A percentile compares a stretch with the other conserved stretches of the same genome.
These are phyloP conservation scores for Termitomyces sp. DNA, from an alignment of 768 basidiomycete species.

Conservation along the genomic window DNA sequence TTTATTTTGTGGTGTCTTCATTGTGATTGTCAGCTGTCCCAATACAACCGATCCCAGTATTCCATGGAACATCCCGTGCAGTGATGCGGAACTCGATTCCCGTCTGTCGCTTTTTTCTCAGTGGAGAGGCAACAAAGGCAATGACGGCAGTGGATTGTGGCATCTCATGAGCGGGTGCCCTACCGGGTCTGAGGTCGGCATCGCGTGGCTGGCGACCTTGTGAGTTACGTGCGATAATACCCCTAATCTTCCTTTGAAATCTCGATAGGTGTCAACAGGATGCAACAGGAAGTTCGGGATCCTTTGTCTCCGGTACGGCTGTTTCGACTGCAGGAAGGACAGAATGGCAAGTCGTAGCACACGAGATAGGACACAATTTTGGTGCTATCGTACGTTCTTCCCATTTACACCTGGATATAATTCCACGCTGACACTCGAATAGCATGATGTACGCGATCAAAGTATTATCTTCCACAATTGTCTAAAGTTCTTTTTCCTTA, in stretches of 20 bases:
- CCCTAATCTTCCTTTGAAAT: neutral
- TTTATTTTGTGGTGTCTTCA: neutral
- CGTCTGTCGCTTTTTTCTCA: constrained; percentile 75
- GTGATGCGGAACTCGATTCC: constrained; percentile 48
- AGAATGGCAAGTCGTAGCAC: constrained; percentile 80
- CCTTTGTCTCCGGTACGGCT: constrained; percentile 71
- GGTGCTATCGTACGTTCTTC: constrained; percentile 69
- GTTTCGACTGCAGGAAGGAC: constrained; percentile 73
- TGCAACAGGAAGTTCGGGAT: constrained; percentile 37
- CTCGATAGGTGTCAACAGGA: constrained; percentile 47
- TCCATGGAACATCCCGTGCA: constrained; percentile 79
- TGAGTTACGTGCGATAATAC: constrained; percentile 17
- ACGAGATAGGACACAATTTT: constrained; percentile 86
- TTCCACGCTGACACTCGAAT: constrained; percentile 13
- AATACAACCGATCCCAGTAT: constrained; percentile 37
- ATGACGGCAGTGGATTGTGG: constrained; percentile 80
- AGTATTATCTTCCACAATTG: constrained; percentile 2
- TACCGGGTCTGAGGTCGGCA: constrained; percentile 77
- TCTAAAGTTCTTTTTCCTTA: constrained; percentile 20
- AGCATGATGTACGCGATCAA: constrained; percentile 49
- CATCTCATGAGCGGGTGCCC: constrained; percentile 84
- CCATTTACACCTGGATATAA: neutral
- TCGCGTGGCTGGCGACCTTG: constrained; percentile 83
- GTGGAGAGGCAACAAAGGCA: constrained; percentile 71
- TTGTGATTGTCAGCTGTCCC: constrained; percentile 48